Conservation (phyloP, 805 yeast species). For the Metschnikowia gelsemii region DNA sequence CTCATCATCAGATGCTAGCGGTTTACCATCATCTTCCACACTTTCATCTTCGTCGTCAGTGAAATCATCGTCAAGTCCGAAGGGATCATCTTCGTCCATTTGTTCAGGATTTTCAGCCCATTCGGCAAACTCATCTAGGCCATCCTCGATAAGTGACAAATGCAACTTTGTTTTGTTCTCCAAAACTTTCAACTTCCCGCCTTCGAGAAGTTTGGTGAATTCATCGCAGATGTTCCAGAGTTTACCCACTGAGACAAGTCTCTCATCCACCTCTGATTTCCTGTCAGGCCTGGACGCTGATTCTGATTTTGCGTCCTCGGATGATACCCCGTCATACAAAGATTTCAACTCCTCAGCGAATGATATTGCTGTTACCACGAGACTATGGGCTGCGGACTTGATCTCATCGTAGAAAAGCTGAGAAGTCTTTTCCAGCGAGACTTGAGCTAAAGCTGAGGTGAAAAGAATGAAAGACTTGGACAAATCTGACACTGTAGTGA, state of each 20-base stretch:
- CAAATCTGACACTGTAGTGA: conserved; percentile 46
- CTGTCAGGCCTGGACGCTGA: conserved; percentile 4
- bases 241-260: conserved; percentile 62
- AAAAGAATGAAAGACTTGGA: conserved; percentile 45
- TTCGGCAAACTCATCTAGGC: conserved; percentile 62
- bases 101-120: conserved; percentile 65
- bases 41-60: conserved; percentile 37
- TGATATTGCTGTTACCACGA: conserved; percentile 20
- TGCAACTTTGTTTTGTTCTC: conserved; percentile 46
- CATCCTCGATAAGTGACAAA: conserved; percentile 54
- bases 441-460: conserved; percentile 42
- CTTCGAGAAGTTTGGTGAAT: conserved; percentile 39
- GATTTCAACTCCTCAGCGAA: conserved; percentile 31
- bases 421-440: conserved; percentile 28
- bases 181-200: conserved; percentile 56
- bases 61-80: conserved; percentile 38
- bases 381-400: conserved; percentile 21
- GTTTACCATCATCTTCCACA: conserved; percentile 28
- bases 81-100: conserved; percentile 50
- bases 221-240: conserved; percentile 69
- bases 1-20: conserved; percentile 22
- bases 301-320: neutral
- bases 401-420: conserved; percentile 41
- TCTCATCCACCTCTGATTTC: conserved; percentile 28
- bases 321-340: conserved; percentile 10